Base-by-base conservation (phyloP, 1,284 basidiomycete genomes). In the Gymnopus androsaceus region DNA sequence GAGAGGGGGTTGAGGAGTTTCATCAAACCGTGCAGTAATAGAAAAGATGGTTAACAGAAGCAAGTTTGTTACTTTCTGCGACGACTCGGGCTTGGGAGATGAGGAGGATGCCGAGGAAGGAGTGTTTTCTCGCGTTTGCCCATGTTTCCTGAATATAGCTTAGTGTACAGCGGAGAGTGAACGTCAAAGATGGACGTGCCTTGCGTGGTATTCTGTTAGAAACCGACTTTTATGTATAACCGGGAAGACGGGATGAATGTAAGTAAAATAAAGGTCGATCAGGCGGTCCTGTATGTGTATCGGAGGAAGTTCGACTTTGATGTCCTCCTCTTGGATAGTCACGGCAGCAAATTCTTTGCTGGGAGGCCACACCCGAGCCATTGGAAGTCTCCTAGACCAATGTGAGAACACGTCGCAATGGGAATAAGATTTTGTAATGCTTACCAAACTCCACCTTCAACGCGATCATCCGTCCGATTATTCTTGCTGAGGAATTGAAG, bases 401-500 rank as follows among this genome's bases (percentile, higher is more conserved):
- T 42, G 5, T 48, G 40, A 15, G 3, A 55, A 41, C 49, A 56
- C 17, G 9, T 31, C 14, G 15, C 41, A 0, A 27, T 34, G 48
- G 28, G 34, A 37, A 38, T 17, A 23, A 54, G 17, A 27, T 46
- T 53, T 19, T 51, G 34, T 63, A 72, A 54, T 56, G n/a, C n/a
- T n/a, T n/a, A 88, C 90, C 90, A 93, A 63, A 92, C 81, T 25
- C 89, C 87, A 31, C 88, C 86, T 58, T 85, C 80, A 63, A 82
- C 84, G 52, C 86, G 80, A 57, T 82, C 78, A 60, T 88, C 86
- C n/a, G 79, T 80, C 23, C 87, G 79, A 58, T 82, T 79, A 55
- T 78, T 84, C 59, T 83, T 77, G 21, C 83, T 82, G 17, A 94
- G 78, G 31, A 94, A 75, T 61, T 92, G 86, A 44, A 94, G 73